phyloP scores from a whole-genome alignment of 1,139 yeast species.

The Meyerozyma carpophila region DNA sequence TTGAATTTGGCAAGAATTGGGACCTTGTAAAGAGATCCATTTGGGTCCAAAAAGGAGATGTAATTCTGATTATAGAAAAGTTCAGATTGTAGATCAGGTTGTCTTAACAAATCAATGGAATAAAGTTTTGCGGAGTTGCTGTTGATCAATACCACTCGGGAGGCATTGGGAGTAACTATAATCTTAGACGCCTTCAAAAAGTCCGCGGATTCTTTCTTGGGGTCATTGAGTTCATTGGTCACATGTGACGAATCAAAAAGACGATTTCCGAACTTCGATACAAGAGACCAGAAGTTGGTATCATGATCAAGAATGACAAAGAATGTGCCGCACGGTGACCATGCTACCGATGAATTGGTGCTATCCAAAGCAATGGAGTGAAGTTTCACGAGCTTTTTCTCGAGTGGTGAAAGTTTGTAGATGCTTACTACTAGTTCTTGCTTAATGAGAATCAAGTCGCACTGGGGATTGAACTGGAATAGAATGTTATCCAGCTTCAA shows the following conservation, averaged over 20 bases:
- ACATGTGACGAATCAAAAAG: constrained; percentile 25
- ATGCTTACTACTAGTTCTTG: background rate
- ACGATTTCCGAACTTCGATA: constrained; percentile 32
- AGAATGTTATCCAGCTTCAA: background rate
- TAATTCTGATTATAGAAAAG: constrained; percentile 22
- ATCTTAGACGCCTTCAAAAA: constrained; percentile 21
- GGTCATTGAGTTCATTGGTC: constrained; percentile 19
- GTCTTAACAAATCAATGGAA: constrained; percentile 17
- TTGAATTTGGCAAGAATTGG: constrained; percentile 32
- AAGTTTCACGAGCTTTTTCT: background rate
- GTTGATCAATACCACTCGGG: constrained; percentile 19
- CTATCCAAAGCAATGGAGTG: background rate
- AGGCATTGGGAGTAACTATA: constrained; percentile 23
- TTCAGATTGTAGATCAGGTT: constrained; percentile 11
- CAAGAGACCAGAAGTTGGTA: constrained; percentile 28
- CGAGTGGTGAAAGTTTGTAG: background rate
- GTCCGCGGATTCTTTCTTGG: constrained; percentile 11
- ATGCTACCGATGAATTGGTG: constrained; percentile 7
- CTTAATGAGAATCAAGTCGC: constrained; percentile 12
- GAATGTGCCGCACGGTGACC: constrained; percentile 38
- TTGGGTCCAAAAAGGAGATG: constrained; percentile 19
- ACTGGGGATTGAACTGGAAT: constrained; percentile 23
- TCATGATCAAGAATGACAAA: constrained; percentile 17
- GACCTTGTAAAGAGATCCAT: constrained; percentile 17
- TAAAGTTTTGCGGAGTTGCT: constrained; percentile 15